Percentiles rank a stretch among this genome's conserved stretches.
Conservation (phyloP, 306 rosid species). For the Acacia crassicarpa region DNA sequence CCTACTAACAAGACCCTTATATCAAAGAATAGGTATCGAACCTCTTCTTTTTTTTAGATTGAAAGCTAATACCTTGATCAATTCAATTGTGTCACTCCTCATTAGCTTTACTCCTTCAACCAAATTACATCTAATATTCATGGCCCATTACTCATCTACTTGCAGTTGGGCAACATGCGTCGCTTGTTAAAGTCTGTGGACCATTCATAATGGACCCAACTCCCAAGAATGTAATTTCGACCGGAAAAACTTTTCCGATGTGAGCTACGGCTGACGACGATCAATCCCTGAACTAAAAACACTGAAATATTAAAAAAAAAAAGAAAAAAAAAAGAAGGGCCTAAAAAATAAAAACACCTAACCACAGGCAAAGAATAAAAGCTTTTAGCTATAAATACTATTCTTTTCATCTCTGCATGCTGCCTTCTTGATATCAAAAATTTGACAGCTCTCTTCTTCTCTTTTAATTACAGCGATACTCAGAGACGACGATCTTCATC, state of each 20-base stretch:
- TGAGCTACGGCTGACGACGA: no score
- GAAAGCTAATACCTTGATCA: no score
- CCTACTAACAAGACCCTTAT: no score
- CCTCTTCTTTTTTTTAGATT: no score
- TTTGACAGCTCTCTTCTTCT: background rate
- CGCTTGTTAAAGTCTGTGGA: background rate
- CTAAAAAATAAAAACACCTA: background rate
- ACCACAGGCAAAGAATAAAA: background rate
- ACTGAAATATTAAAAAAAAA: no score
- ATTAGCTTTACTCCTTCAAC: no score
- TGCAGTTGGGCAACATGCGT: no score
- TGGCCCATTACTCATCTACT: no score
- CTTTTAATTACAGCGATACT: background rate
- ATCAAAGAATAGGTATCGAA: no score
- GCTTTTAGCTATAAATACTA: background rate
- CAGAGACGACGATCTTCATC: slow-evolving; percentile 32
- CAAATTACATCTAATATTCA: no score
- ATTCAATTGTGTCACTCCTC: no score
- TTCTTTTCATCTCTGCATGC: slow-evolving; percentile 1
- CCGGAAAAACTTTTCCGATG: background rate
- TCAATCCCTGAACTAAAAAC: background rate
- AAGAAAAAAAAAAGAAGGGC: background rate
- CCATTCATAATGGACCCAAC: background rate
- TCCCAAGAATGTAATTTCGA: background rate
- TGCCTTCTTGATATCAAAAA: background rate